Evolutionary conservation across 2,329 filamentous ascomycete species (phyloP).

Genomic region (Alternaria viburni): DNA sequence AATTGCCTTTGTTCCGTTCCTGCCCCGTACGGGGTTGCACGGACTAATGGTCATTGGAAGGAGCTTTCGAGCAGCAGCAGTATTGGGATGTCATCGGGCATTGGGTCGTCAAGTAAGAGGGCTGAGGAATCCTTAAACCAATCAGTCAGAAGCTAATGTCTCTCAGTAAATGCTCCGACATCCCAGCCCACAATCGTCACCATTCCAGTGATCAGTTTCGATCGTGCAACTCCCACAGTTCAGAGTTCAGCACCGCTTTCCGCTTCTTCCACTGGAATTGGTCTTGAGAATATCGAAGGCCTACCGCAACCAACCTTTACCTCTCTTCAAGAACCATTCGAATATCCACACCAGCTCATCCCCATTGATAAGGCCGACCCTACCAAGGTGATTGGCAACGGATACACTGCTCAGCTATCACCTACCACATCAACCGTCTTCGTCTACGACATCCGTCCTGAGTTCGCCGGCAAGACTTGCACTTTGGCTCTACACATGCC

Average conservation of each 20-base stretch:
- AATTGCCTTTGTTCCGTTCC: slow-evolving; percentile 24
- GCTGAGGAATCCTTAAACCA: background rate
- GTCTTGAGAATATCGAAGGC: slow-evolving; percentile 2
- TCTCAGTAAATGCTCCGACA: slow-evolving; percentile 10
- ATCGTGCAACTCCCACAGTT: background rate
- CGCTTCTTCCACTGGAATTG: background rate
- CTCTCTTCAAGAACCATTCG: slow-evolving; percentile 27
- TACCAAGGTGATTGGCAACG: slow-evolving; percentile 48
- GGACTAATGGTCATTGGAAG: slow-evolving; percentile 37
- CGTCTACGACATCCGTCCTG: slow-evolving; percentile 54
- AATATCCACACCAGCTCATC: slow-evolving; percentile 48
- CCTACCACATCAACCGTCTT: slow-evolving; percentile 50
- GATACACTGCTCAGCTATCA: slow-evolving; percentile 50
- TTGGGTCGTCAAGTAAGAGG: slow-evolving; percentile 20
- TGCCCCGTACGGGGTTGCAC: slow-evolving; percentile 23
- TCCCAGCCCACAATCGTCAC: slow-evolving; percentile 16
- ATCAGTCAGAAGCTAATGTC: background rate
- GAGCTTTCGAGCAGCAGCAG: slow-evolving; percentile 15
- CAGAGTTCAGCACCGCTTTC: background rate
- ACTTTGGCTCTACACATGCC: slow-evolving; percentile 58
- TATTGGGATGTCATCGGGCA: slow-evolving; percentile 8
- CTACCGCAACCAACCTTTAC: background rate
- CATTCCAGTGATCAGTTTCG: slow-evolving; percentile 2
- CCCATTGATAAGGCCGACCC: slow-evolving; percentile 48
- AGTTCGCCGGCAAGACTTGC: slow-evolving; percentile 52